Conservation (phyloP, 495 filamentous ascomycete genomes). For the Lepraria neglecta region DNA sequence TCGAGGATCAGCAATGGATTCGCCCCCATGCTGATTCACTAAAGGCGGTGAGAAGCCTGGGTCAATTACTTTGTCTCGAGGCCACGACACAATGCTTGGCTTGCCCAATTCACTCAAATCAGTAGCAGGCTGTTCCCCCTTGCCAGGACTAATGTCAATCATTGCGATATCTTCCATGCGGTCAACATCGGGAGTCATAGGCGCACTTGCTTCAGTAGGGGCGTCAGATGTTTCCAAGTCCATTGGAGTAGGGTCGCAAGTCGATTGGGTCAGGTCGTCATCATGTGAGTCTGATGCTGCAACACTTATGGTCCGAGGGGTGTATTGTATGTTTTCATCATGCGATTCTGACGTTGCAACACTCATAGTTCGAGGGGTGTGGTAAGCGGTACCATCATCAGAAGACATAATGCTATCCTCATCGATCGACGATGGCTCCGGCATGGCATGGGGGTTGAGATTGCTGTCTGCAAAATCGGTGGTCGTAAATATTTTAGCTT, state of each 20-base stretch:
- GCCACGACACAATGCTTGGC: not conserved
- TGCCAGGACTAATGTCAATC: slow-evolving; percentile 7
- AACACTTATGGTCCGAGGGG: too few relatives aligned
- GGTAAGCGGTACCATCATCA: not conserved
- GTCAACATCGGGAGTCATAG: not conserved
- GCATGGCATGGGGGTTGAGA: not conserved
- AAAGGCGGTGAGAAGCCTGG: not conserved
- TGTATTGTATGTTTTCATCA: too few relatives aligned
- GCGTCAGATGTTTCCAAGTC: not conserved
- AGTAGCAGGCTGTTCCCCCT: not conserved
- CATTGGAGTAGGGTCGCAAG: not conserved
- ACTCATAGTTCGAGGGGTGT: not conserved
- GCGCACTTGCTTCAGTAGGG: not conserved
- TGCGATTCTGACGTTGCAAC: not conserved
- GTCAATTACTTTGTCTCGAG: not conserved
- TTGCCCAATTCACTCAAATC: not conserved
- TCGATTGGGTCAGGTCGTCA: too few relatives aligned
- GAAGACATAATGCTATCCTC: not conserved
- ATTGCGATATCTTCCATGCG: slow-evolving; percentile 14
- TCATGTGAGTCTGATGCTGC: too few relatives aligned
- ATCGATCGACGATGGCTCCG: not conserved
- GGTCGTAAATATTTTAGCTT: not conserved
- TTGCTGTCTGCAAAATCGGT: not conserved
- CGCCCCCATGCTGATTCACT: not conserved
- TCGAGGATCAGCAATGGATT: not conserved